Evolutionary conservation across 495 filamentous ascomycete genomes (phyloP).

Genomic region (Penicillium alfredii): DNA sequence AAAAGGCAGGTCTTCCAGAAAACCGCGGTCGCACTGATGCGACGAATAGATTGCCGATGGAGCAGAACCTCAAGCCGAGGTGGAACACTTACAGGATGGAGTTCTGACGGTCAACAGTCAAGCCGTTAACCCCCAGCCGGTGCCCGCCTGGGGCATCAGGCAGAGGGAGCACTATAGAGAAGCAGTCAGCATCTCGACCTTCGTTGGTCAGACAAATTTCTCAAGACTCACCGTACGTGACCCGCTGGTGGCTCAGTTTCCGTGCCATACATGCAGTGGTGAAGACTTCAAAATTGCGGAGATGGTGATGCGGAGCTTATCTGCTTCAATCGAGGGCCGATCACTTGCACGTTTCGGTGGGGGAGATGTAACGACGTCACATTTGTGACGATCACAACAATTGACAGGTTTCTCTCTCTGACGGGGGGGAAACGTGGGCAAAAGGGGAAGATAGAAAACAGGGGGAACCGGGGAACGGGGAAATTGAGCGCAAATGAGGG

Average conservation of each 20-base stretch:
- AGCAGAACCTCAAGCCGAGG: too few species aligned
- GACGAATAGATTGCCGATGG: too few species aligned
- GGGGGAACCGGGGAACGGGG: slow-evolving; percentile 2
- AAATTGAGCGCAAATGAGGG: slow-evolving; percentile 21
- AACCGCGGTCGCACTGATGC: not conserved
- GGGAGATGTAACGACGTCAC: slow-evolving; percentile 21
- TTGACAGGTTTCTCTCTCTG: too few species aligned
- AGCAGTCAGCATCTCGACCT: slow-evolving; percentile 2
- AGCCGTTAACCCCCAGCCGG: slow-evolving; percentile 87
- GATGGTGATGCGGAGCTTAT: slow-evolving; percentile 31
- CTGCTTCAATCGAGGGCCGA: slow-evolving; percentile 27
- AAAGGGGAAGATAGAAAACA: not conserved
- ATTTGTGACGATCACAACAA: not conserved
- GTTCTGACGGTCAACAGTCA: slow-evolving; percentile 77
- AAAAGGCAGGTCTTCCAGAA: not conserved
- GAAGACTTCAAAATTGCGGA: slow-evolving; percentile 33
- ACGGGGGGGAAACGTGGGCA: not conserved
- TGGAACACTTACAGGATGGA: slow-evolving; percentile 69
- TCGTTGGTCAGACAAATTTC: too few species aligned
- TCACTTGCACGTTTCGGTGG: slow-evolving; percentile 22
- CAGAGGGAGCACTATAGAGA: slow-evolving; percentile 74
- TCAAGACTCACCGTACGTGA: slow-evolving; percentile 39
- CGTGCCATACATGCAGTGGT: slow-evolving; percentile 40
- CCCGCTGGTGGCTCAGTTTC: slow-evolving; percentile 45
- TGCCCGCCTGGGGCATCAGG: slow-evolving; percentile 88